Conservation (phyloP, 2,329 filamentous ascomycete species). For the Paecilomyces sp. region DNA sequence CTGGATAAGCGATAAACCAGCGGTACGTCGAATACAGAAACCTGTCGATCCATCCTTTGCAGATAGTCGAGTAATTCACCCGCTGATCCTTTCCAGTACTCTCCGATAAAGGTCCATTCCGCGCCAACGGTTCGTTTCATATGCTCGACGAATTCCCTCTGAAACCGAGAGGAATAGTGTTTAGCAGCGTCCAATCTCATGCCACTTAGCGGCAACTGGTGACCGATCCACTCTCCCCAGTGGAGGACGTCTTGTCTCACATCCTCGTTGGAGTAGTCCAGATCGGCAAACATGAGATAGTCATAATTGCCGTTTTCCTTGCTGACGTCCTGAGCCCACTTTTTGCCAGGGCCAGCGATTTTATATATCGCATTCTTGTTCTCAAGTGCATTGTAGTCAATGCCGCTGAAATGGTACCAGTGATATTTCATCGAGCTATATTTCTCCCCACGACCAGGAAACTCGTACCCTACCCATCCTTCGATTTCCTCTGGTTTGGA, state of each 20-base stretch:
- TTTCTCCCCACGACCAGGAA: constrained; percentile 51
- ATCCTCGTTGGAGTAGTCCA: constrained; percentile 59
- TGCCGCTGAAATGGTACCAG: constrained; percentile 61
- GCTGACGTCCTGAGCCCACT: constrained; percentile 57
- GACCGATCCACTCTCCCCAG: constrained; percentile 63
- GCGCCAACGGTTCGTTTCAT: constrained; percentile 46
- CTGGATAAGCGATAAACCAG: constrained; percentile 61
- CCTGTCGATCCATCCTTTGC: constrained; percentile 50
- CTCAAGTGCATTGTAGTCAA: constrained; percentile 56
- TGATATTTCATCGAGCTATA: constrained; percentile 59
- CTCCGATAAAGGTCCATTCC: constrained; percentile 59
- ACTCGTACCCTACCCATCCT: constrained; percentile 62
- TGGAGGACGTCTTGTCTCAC: constrained; percentile 57
- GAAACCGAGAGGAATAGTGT: constrained; percentile 63
- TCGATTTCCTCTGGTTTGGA: constrained; percentile 55
- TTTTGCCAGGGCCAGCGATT: constrained; percentile 56
- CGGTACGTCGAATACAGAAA: constrained; percentile 60
- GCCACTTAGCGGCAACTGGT: constrained; percentile 54
- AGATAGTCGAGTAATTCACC: constrained; percentile 52
- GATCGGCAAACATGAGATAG: constrained; percentile 65
- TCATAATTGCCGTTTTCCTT: constrained; percentile 60
- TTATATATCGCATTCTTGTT: constrained; percentile 58
- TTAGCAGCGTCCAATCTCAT: constrained; percentile 67
- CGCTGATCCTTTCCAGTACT: constrained; percentile 60
- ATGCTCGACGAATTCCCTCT: constrained; percentile 55